Percentiles rank a stretch among this genome's conserved stretches.
Conservation (phyloP, 2,329 filamentous ascomycete genomes). For the Pseudopithomyces chartarum region DNA sequence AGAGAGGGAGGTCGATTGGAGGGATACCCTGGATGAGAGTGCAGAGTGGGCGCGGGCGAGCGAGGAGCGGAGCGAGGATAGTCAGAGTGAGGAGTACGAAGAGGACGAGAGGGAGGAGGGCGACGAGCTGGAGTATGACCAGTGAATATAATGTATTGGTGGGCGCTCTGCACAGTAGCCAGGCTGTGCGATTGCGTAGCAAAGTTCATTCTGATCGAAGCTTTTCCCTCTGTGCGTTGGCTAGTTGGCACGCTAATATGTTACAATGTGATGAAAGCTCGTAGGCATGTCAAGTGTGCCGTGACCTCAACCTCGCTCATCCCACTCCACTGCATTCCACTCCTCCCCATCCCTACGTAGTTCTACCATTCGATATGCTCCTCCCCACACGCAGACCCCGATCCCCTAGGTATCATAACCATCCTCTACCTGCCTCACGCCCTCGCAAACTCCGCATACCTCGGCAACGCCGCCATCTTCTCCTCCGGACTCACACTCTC, state of each 20-base stretch:
- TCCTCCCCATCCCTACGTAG: neutral
- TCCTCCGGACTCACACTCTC: constrained; percentile 83
- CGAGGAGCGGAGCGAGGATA: constrained; percentile 30
- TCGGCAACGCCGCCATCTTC: constrained; percentile 78
- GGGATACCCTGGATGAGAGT: constrained; percentile 37
- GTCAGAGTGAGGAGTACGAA: constrained; percentile 44
- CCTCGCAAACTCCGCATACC: constrained; percentile 62
- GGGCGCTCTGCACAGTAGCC: neutral
- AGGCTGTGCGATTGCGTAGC: neutral
- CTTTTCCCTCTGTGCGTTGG: neutral
- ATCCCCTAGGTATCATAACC: neutral
- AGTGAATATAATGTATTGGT: constrained; percentile 8
- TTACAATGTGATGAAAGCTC: neutral
- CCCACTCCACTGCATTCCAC: too few species aligned
- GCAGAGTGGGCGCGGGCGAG: constrained; percentile 45
- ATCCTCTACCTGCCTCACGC: constrained; percentile 16
- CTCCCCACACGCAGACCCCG: neutral
- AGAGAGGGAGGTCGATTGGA: constrained; percentile 30
- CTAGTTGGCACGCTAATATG: neutral
- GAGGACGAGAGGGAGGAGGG: constrained; percentile 45
- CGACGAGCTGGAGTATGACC: constrained; percentile 31
- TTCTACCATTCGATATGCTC: neutral
- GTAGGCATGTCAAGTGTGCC: neutral
- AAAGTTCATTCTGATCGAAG: too few species aligned
- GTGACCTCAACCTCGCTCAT: too few species aligned